Evolutionary conservation across 352 stramenopile species (phyloP).

Genomic region (Phytophthora gonapodyides): DNA sequence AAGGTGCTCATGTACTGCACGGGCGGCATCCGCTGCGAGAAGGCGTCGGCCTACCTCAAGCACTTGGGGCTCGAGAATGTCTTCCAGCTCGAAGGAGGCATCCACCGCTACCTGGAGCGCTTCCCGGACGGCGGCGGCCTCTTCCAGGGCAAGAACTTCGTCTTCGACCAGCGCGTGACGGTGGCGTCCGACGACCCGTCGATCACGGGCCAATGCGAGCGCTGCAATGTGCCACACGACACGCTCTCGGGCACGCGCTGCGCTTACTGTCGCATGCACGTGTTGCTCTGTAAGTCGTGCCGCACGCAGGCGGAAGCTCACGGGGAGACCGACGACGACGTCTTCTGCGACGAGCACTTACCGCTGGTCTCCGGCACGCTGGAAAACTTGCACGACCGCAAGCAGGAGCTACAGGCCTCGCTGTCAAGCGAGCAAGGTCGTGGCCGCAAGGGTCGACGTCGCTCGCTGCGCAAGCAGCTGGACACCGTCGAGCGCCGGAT

Average conservation of each 20-base stretch:
- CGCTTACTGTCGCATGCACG: slow-evolving; percentile 79
- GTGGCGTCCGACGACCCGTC: slow-evolving; percentile 58
- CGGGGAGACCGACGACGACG: slow-evolving; percentile 33
- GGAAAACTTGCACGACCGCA: slow-evolving; percentile 42
- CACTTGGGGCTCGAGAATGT: slow-evolving; percentile 72
- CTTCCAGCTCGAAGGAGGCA: slow-evolving; percentile 81
- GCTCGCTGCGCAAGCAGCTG: slow-evolving; percentile 83
- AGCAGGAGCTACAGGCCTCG: slow-evolving; percentile 35
- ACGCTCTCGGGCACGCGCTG: slow-evolving; percentile 66
- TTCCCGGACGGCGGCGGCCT: slow-evolving; percentile 69
- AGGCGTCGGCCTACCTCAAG: slow-evolving; percentile 78
- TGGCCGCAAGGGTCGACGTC: slow-evolving; percentile 66
- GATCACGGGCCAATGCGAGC: slow-evolving; percentile 67
- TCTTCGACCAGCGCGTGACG: slow-evolving; percentile 83
- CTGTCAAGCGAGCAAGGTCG: slow-evolving; percentile 47
- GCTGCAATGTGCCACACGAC: slow-evolving; percentile 66
- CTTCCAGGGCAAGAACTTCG: slow-evolving; percentile 88
- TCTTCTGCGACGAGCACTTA: slow-evolving; percentile 69
- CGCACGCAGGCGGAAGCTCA: slow-evolving; percentile 10
- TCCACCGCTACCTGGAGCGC: slow-evolving; percentile 84
- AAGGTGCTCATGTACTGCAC: slow-evolving; percentile 91
- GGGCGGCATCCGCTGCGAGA: slow-evolving; percentile 84
- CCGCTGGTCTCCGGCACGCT: slow-evolving; percentile 50
- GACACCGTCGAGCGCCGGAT: slow-evolving; percentile 69
- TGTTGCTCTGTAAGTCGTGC: slow-evolving; percentile 72